These are phyloP conservation scores for Fusarium citri DNA, from an alignment of 2,329 filamentous ascomycete genomes.

Conservation along the genomic window DNA sequence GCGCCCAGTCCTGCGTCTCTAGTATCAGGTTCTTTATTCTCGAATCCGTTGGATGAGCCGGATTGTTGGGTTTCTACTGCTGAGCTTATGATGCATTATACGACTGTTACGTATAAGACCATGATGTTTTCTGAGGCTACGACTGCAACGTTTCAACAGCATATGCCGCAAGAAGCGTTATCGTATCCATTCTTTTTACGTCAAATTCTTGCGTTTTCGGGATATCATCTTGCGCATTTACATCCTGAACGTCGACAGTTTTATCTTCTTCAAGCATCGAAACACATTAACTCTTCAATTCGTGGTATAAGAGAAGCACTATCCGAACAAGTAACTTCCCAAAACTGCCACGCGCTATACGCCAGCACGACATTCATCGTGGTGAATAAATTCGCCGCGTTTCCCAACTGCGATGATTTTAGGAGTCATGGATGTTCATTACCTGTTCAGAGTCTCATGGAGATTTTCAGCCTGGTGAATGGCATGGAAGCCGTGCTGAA, in stretches of 20 bases:
- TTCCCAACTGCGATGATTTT: constrained; percentile 30
- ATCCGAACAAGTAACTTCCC: neutral
- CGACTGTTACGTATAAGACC: constrained; percentile 34
- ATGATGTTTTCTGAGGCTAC: constrained; percentile 24
- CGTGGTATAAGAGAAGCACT: constrained; percentile 28
- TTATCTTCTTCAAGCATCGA: constrained; percentile 23
- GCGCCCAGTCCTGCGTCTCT: constrained; percentile 13
- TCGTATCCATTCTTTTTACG: constrained; percentile 32
- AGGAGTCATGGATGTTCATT: constrained; percentile 1
- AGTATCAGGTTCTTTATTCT: constrained; percentile 11
- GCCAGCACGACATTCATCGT: constrained; percentile 20
- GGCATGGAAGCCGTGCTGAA: constrained; percentile 22
- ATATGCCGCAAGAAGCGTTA: constrained; percentile 29
- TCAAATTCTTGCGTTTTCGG: constrained; percentile 33
- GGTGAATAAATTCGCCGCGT: constrained; percentile 33
- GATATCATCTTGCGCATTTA: constrained; percentile 31
- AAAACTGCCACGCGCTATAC: constrained; percentile 33
- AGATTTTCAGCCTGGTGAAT: constrained; percentile 33
- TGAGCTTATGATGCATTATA: constrained; percentile 39
- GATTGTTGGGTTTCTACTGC: constrained; percentile 26
- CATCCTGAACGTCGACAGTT: constrained; percentile 16
- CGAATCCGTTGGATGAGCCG: constrained; percentile 1
- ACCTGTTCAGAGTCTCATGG: constrained; percentile 19
- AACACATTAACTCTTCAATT: constrained; percentile 31
- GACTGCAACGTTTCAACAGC: constrained; percentile 16